Evolutionary conservation across 768 basidiomycete genomes (phyloP).

Genomic region (Podaxis sp.): DNA sequence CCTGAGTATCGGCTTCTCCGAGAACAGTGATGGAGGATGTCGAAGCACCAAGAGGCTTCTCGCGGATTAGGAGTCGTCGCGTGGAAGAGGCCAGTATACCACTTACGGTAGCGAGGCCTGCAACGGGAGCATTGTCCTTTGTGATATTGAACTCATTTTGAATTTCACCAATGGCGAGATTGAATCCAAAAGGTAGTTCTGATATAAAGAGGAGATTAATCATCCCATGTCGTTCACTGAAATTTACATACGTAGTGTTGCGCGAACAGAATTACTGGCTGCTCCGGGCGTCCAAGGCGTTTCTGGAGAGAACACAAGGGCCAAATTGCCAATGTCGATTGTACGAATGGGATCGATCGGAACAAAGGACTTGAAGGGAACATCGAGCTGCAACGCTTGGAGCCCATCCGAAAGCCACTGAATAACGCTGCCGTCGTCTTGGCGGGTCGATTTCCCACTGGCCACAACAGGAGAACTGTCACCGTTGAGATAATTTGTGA

Average conservation of each 20-base stretch:
- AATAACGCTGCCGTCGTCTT: conserved; percentile 49
- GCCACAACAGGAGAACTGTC: conserved; percentile 55
- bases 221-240: background rate
- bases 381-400: conserved; percentile 48
- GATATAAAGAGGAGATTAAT: conserved; percentile 9
- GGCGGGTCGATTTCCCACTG: conserved; percentile 52
- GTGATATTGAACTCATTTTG: conserved; percentile 62
- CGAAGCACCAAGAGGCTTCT: conserved; percentile 58
- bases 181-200: conserved; percentile 74
- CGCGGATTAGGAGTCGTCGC: background rate
- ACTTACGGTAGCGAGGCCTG: conserved; percentile 54
- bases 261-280: conserved; percentile 55
- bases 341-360: conserved; percentile 60
- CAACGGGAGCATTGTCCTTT: conserved; percentile 46
- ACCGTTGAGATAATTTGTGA: conserved; percentile 70
- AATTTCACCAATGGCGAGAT: conserved; percentile 52
- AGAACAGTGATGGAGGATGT: conserved; percentile 53
- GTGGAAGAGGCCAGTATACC: background rate
- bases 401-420: conserved; percentile 67
- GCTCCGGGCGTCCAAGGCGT: conserved; percentile 56
- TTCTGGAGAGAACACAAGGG: conserved; percentile 48
- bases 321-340: conserved; percentile 60
- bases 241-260: conserved; percentile 42
- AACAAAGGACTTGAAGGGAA: conserved; percentile 50
- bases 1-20: conserved; percentile 50